phyloP scores from a whole-genome alignment of 352 stramenopile genomes.

The Discostella stelligera region DNA sequence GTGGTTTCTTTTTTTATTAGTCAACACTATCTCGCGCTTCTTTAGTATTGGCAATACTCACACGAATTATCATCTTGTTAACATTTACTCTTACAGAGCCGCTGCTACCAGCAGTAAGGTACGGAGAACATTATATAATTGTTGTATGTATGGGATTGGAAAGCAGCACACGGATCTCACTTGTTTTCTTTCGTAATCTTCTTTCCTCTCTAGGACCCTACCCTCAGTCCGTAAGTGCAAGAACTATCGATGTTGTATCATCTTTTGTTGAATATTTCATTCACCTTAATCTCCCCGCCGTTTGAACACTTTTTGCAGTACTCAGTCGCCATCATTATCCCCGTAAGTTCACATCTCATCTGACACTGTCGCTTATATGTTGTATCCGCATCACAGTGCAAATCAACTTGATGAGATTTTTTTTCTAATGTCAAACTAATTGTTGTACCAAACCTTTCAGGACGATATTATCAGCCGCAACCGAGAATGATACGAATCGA shows the following conservation, averaged over 20 bases:
- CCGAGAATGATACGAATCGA: background rate
- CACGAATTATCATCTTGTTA: background rate
- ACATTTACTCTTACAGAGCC: background rate
- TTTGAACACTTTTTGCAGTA: background rate
- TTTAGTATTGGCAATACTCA: no score
- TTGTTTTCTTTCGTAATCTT: background rate
- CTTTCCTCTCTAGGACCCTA: background rate
- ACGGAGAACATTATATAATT: background rate
- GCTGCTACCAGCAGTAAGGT: background rate
- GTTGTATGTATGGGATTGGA: background rate
- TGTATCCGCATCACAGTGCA: no score
- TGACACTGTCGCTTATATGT: background rate
- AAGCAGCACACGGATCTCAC: background rate
- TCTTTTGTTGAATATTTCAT: background rate
- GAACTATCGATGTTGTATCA: background rate
- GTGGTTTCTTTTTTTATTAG: background rate
- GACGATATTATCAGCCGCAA: background rate
- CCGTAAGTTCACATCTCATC: background rate
- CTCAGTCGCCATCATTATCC: conserved; percentile 3
- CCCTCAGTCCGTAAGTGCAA: background rate
- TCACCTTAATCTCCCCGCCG: background rate
- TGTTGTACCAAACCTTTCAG: background rate
- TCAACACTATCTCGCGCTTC: no score
- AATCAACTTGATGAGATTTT: no score
- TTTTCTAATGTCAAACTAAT: no score